These are phyloP conservation scores for Wickerhamia fluorescens DNA, from an alignment of 805 yeast genomes.

Conservation along the genomic window DNA sequence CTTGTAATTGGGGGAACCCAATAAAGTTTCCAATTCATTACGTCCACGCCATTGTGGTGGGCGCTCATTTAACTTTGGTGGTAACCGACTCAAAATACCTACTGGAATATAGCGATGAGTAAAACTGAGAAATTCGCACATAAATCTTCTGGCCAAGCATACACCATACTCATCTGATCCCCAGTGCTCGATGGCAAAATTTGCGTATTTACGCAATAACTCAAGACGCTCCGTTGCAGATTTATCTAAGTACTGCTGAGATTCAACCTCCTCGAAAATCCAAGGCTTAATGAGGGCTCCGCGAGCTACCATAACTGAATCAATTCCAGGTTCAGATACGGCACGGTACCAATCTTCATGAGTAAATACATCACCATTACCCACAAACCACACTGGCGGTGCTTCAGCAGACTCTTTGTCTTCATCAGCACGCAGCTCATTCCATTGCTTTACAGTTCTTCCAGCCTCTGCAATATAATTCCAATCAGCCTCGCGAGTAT, in stretches of 20 bases:
- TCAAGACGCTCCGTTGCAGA: conserved; percentile 84
- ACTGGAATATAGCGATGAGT: conserved; percentile 92
- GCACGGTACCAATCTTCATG: conserved; percentile 84
- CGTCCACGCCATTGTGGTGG: conserved; percentile 94
- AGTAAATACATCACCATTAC: conserved; percentile 90
- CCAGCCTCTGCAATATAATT: conserved; percentile 75
- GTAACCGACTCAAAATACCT: conserved; percentile 83
- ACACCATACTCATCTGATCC: conserved; percentile 96
- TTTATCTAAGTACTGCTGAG: conserved; percentile 85
- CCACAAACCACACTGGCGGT: conserved; percentile 73
- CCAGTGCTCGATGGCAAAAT: conserved; percentile 92
- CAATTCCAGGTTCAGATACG: conserved; percentile 60
- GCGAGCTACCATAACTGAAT: conserved; percentile 94
- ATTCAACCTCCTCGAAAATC: conserved; percentile 93
- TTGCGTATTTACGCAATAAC: conserved; percentile 58
- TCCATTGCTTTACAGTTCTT: conserved; percentile 51
- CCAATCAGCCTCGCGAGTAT: conserved; percentile 92
- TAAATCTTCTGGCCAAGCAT: conserved; percentile 75
- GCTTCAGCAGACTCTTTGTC: conserved; percentile 52
- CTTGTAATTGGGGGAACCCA: conserved; percentile 76
- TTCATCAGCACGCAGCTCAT: conserved; percentile 44
- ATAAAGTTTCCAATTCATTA: conserved; percentile 81
- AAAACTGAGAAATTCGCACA: conserved; percentile 92
- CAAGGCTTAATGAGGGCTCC: conserved; percentile 98
- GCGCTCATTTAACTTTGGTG: conserved; percentile 86